Percentiles rank a stretch among this genome's conserved stretches.
These are phyloP conservation scores for Coniferiporia sulphurascens DNA, from an alignment of 1,284 basidiomycete species.

Conservation along the genomic window DNA sequence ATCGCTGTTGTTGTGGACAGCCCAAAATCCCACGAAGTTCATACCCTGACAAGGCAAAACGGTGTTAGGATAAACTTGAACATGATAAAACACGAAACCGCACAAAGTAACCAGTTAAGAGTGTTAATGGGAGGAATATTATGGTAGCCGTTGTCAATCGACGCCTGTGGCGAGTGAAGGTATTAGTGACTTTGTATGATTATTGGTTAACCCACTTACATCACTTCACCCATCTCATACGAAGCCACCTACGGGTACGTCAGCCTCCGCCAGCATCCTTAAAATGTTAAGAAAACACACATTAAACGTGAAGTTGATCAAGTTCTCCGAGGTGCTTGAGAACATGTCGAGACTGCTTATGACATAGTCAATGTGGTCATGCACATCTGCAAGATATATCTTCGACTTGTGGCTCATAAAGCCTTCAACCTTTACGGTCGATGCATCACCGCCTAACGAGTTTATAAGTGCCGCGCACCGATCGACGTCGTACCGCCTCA, in stretches of 20 bases:
- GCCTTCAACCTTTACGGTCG: constrained; percentile 39
- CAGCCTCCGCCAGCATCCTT: constrained; percentile 6
- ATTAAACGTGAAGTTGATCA: constrained; percentile 67
- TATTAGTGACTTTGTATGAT: not conserved
- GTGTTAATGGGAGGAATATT: constrained; percentile 64
- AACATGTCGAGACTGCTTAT: constrained; percentile 65
- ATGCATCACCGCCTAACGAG: constrained; percentile 25
- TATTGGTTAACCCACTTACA: constrained; percentile 37
- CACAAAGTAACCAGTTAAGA: constrained; percentile 70
- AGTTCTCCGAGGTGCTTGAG: constrained; percentile 58
- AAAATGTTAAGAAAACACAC: constrained; percentile 28
- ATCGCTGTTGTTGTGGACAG: constrained; percentile 43
- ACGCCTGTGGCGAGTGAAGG: constrained; percentile 30
- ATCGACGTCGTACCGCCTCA: constrained; percentile 62
- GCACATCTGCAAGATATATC: constrained; percentile 65
- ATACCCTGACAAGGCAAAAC: constrained; percentile 44
- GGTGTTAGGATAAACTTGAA: not conserved
- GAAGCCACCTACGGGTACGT: constrained; percentile 47
- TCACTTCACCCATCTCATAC: constrained; percentile 67
- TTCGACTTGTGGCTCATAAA: constrained; percentile 67
- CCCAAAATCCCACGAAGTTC: constrained; percentile 58
- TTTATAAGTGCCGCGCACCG: constrained; percentile 54
- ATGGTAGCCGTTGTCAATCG: constrained; percentile 61
- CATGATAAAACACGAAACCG: constrained; percentile 23
- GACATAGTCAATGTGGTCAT: constrained; percentile 68